Conservation (phyloP, 164 flowering plant genomes). For the Nelumbo lutea region DNA sequence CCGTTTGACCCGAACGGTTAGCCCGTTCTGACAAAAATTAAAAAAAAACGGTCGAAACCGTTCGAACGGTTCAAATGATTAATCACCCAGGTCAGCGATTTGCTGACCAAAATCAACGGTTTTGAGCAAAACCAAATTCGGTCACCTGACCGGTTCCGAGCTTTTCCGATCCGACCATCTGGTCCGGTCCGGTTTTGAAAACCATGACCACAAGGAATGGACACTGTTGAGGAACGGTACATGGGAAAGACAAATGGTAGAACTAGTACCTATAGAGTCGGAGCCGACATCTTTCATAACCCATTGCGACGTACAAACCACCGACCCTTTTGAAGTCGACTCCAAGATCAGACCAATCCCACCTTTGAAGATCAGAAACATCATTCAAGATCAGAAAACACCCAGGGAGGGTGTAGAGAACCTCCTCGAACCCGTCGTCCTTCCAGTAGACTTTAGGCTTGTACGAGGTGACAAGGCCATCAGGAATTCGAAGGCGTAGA, state of each 20-base stretch:
- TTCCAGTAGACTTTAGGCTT: conserved; percentile 86
- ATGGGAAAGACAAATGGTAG: neutral
- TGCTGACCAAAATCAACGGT: too few species aligned
- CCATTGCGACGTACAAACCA: conserved; percentile 51
- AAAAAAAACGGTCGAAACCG: too few species aligned
- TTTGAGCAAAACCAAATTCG: too few species aligned
- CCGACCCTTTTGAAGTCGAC: conserved; percentile 22
- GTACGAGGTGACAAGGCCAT: conserved; percentile 75
- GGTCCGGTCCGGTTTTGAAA: too few species aligned
- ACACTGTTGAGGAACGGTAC: neutral
- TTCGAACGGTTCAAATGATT: too few species aligned
- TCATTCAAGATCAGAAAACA: conserved; percentile 1
- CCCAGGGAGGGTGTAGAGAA: conserved; percentile 61
- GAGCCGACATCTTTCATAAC: conserved; percentile 64
- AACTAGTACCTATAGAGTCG: conserved; percentile 71
- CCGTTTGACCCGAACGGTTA: too few species aligned
- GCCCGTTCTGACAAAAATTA: too few species aligned
- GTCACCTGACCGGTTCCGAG: too few species aligned
- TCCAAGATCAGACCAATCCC: conserved; percentile 73
- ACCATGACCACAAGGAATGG: neutral
- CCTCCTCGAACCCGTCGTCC: conserved; percentile 79
- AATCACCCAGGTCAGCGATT: too few species aligned
- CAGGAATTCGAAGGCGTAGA: conserved; percentile 47
- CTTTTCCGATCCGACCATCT: too few species aligned
- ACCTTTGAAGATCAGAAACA: conserved; percentile 31